Percentiles rank a stretch among this genome's conserved stretches.
phyloP scores from a whole-genome alignment of 2,329 filamentous ascomycete species.

The Verticillium isaacii region DNA sequence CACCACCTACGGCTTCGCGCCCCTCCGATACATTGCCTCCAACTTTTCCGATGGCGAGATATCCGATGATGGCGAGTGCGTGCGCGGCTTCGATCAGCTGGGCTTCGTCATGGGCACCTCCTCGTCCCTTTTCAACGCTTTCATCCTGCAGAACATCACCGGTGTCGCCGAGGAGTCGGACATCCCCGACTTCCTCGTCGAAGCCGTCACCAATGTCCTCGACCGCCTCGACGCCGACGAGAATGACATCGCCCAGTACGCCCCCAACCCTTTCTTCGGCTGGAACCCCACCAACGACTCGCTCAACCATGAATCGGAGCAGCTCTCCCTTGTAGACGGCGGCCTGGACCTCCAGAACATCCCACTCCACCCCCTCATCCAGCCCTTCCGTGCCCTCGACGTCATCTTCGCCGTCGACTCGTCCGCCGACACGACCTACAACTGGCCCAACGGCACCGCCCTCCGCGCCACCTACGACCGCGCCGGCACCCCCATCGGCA shows the following conservation, averaged over 20 bases:
- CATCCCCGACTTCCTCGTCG: constrained; percentile 24
- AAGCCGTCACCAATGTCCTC: constrained; percentile 47
- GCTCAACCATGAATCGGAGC: constrained; percentile 37
- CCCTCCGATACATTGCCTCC: constrained; percentile 56
- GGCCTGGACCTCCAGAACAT: constrained; percentile 77
- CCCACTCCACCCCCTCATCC: constrained; percentile 62
- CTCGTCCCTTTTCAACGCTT: constrained; percentile 74
- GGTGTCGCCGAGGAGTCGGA: constrained; percentile 21
- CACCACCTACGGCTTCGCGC: constrained; percentile 55
- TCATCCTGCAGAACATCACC: constrained; percentile 57
- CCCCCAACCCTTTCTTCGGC: constrained; percentile 53
- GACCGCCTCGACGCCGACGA: constrained; percentile 49
- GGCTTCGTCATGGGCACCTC: constrained; percentile 81
- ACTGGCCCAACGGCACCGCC: constrained; percentile 59
- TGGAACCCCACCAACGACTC: constrained; percentile 36
- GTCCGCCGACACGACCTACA: constrained; percentile 51
- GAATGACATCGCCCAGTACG: constrained; percentile 72
- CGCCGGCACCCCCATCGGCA: constrained; percentile 39
- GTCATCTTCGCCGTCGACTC: constrained; percentile 63
- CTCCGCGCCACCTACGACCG: constrained; percentile 54
- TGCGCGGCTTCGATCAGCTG: constrained; percentile 69
- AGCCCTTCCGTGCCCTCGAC: constrained; percentile 53
- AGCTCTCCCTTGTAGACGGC: constrained; percentile 73
- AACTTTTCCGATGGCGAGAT: constrained; percentile 47
- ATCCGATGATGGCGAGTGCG: constrained; percentile 37